Evolutionary conservation across 768 basidiomycete species (phyloP).

Genomic region (Crassisporium funariophilum): DNA sequence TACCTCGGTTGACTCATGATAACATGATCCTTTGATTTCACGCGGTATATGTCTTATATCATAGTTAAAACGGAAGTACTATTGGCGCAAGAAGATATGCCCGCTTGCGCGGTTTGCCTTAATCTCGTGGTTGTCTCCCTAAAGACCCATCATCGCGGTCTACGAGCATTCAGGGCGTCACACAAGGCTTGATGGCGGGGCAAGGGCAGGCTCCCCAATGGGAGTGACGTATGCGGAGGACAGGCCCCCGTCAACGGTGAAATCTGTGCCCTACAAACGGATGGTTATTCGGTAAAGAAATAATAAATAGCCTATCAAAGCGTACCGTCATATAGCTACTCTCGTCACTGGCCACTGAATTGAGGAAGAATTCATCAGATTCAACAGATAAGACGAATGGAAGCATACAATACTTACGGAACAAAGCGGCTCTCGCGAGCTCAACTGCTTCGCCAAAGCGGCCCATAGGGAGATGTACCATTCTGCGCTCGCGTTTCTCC

Average conservation of each 20-base stretch:
- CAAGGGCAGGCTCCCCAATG: slow-evolving; percentile 69
- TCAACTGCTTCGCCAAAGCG: slow-evolving; percentile 98
- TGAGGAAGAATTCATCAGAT: slow-evolving; percentile 29
- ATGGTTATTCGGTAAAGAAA: slow-evolving; percentile 6
- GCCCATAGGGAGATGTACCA: slow-evolving; percentile 94
- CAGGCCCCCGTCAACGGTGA: slow-evolving; percentile 95
- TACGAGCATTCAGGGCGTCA: slow-evolving; percentile 8
- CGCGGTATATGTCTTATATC: background rate
- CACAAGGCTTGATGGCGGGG: slow-evolving; percentile 71
- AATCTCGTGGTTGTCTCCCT: background rate
- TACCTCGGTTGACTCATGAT: background rate
- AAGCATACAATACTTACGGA: slow-evolving; percentile 60
- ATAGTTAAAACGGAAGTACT: background rate
- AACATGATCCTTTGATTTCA: background rate
- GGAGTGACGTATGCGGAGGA: slow-evolving; percentile 92
- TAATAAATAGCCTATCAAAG: background rate
- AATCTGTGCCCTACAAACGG: slow-evolving; percentile 73
- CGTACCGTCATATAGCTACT: slow-evolving; percentile 94
- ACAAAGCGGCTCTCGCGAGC: slow-evolving; percentile 89
- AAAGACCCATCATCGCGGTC: slow-evolving; percentile 1
- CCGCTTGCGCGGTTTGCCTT: too few relatives aligned
- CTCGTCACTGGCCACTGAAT: slow-evolving; percentile 85
- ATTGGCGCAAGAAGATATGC: too few relatives aligned
- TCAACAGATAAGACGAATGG: slow-evolving; percentile 1
- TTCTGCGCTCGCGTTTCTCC: slow-evolving; percentile 89